phyloP scores from a whole-genome alignment of 2,329 filamentous ascomycete genomes.

The Mycosphaerella arachidis region DNA sequence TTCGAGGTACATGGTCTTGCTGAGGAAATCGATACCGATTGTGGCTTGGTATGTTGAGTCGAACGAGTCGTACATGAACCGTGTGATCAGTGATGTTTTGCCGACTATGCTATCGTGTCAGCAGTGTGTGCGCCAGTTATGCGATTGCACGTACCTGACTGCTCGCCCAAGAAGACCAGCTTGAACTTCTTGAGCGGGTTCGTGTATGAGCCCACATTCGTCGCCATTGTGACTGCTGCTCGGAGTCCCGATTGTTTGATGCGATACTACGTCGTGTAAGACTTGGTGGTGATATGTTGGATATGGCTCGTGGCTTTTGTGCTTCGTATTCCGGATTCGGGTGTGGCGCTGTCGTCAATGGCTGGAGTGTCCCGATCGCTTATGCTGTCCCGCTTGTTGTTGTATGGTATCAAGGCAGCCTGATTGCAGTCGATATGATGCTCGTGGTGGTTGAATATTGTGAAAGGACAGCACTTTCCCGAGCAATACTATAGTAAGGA shows the following conservation, averaged over 20 bases:
- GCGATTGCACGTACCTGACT: constrained; percentile 70
- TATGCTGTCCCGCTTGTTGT: not conserved
- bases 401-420: not conserved
- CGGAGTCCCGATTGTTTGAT: not conserved
- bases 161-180: constrained; percentile 96
- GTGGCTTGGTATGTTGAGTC: constrained; percentile 99
- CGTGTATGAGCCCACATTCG: constrained; percentile 76
- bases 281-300: not conserved
- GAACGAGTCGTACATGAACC: constrained; percentile 99
- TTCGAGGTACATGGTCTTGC: constrained; percentile 99
- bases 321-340: constrained; percentile 6
- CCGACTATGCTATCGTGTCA: constrained; percentile 60
- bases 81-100: constrained; percentile 96
- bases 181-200: constrained; percentile 99
- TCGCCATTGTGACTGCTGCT: constrained; percentile 61
- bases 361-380: not conserved
- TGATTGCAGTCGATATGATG: not conserved
- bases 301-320: not conserved
- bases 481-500: not conserved
- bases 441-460: not conserved
- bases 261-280: not conserved
- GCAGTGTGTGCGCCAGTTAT: not conserved
- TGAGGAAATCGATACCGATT: constrained; percentile 98
- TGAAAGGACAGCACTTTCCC: not conserved
- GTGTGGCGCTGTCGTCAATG: constrained; percentile 2